Conservation (phyloP, 176 grass and related monocot species). For the Oryza punctata region DNA sequence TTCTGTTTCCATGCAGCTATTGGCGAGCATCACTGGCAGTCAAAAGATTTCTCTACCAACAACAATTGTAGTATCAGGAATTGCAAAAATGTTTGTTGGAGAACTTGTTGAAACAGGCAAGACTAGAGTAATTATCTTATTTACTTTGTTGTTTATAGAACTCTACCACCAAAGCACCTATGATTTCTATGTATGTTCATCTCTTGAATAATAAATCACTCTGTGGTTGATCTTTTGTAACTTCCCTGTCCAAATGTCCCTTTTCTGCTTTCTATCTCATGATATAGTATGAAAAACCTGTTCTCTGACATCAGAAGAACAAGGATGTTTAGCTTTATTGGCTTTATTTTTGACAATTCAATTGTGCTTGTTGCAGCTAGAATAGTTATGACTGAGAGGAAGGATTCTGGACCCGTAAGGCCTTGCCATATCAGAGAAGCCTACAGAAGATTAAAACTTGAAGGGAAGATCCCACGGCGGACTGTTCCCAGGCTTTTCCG, state of each 20-base stretch:
- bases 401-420: slow-evolving; percentile 89
- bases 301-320: neutral
- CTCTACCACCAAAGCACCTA: neutral
- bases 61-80: slow-evolving; percentile 77
- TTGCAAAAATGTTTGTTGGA: slow-evolving; percentile 88
- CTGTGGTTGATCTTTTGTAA: neutral
- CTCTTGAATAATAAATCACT: neutral
- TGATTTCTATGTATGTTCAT: neutral
- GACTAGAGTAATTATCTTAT: slow-evolving; percentile 22
- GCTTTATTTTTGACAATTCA: neutral
- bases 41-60: slow-evolving; percentile 81
- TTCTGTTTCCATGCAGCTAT: slow-evolving; percentile 59
- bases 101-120: slow-evolving; percentile 91
- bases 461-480: slow-evolving; percentile 70
- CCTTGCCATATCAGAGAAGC: slow-evolving; percentile 92
- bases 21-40: slow-evolving; percentile 75
- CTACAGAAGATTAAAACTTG: slow-evolving; percentile 83
- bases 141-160: slow-evolving; percentile 11
- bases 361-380: slow-evolving; percentile 59
- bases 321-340: neutral
- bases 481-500: slow-evolving; percentile 81
- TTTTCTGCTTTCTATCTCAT: neutral
- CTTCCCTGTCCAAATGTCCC: neutral
- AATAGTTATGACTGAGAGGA: slow-evolving; percentile 80
- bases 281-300: neutral